A percentile compares a stretch with the other conserved stretches of the same genome.
Evolutionary conservation across 2,329 filamentous ascomycete genomes (phyloP).

Genomic region (Tolypocladium endophyticum): DNA sequence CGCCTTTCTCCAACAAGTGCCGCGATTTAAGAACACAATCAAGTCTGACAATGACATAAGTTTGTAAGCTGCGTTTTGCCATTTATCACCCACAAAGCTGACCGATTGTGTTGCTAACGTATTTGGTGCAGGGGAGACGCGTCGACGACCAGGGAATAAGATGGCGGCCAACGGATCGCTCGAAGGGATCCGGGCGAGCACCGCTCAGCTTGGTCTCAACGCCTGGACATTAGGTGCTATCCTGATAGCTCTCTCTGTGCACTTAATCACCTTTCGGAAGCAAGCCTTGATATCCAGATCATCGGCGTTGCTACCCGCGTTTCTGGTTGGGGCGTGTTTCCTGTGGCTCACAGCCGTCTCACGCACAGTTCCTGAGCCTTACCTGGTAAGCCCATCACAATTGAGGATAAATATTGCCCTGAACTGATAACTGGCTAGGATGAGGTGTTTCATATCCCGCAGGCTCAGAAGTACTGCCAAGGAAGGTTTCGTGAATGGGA

Average conservation of each 20-base stretch:
- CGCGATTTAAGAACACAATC: not conserved
- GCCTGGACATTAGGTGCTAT: conserved; percentile 3
- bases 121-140: not conserved
- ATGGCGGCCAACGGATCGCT: conserved; percentile 3
- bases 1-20: not conserved
- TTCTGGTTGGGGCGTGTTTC: conserved; percentile 9
- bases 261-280: not conserved
- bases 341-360: conserved; percentile 14
- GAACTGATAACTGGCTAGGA: conserved; percentile 42
- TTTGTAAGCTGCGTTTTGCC: not conserved
- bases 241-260: conserved; percentile 2
- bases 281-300: not conserved
- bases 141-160: not conserved
- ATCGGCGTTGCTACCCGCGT: conserved; percentile 6
- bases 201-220: not conserved
- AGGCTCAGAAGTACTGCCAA: conserved; percentile 78
- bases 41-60: not conserved
- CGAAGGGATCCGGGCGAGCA: not conserved
- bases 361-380: conserved; percentile 36
- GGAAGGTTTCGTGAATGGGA: conserved; percentile 75
- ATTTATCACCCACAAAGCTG: not conserved
- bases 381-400: conserved; percentile 31
- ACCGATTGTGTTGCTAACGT: not conserved
- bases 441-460: conserved; percentile 81
- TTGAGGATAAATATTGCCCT: not conserved